Percentiles rank a stretch among this genome's conserved stretches.
phyloP scores from a whole-genome alignment of 305 asterid species.

The Euphrasia arctica region DNA sequence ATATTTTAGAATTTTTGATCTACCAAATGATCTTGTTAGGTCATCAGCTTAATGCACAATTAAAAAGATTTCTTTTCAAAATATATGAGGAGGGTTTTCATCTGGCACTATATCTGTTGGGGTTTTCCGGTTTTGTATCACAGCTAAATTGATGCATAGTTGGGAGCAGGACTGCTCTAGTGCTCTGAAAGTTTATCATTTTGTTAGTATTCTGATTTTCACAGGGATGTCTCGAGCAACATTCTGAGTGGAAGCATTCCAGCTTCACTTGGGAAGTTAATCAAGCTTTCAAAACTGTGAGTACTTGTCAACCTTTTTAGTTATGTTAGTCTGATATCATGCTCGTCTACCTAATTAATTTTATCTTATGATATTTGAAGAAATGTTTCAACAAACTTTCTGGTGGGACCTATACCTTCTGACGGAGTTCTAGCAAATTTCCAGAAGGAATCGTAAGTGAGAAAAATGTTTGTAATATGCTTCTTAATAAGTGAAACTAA shows the following conservation, averaged over 20 bases:
- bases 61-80: slow-evolving; percentile 14
- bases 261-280: slow-evolving; percentile 67
- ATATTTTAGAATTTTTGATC: neutral
- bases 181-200: slow-evolving; percentile 3
- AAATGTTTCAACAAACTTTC: slow-evolving; percentile 82
- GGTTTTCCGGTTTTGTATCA: slow-evolving; percentile 4
- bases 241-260: slow-evolving; percentile 84
- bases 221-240: slow-evolving; percentile 91
- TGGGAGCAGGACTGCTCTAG: slow-evolving; percentile 19
- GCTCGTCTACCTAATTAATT: slow-evolving; percentile 25
- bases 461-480: slow-evolving; percentile 8
- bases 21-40: slow-evolving; percentile 17
- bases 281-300: slow-evolving; percentile 64
- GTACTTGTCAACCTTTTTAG: slow-evolving; percentile 30
- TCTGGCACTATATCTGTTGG: slow-evolving; percentile 17
- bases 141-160: slow-evolving; percentile 18
- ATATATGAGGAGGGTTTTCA: slow-evolving; percentile 16
- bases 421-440: slow-evolving; percentile 69
- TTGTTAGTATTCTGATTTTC: slow-evolving; percentile 23
- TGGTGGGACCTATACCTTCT: slow-evolving; percentile 73
- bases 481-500: neutral
- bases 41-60: neutral
- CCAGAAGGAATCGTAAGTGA: slow-evolving; percentile 64
- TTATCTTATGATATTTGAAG: slow-evolving; percentile 41
- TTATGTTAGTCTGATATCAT: slow-evolving; percentile 21